Evolutionary conservation across 1,139 yeast species (phyloP).

Genomic region (Yamadazyma friedrichii): DNA sequence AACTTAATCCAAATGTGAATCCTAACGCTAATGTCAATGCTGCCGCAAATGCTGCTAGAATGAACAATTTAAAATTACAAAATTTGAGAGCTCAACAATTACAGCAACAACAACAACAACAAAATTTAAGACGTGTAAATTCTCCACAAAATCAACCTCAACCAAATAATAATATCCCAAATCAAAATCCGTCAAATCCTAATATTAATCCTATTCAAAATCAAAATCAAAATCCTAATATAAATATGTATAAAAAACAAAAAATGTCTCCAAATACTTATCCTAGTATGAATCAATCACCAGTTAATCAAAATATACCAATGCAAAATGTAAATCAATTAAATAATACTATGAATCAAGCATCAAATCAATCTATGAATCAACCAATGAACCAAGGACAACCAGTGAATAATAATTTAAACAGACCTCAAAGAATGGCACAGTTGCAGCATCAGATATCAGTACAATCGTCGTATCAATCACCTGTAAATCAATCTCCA

Average conservation of each 20-base stretch:
- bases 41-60: conserved; percentile 1
- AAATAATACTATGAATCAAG: conserved; percentile 3
- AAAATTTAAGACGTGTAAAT: too few relatives aligned
- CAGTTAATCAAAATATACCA: conserved; percentile 18
- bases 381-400: neutral
- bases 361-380: conserved; percentile 4
- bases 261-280: conserved; percentile 11
- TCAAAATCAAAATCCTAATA: conserved; percentile 9
- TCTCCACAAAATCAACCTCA: conserved; percentile 13
- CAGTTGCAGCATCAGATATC: conserved; percentile 26
- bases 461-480: conserved; percentile 25
- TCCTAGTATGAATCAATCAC: conserved; percentile 17
- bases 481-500: conserved; percentile 20
- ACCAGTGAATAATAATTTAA: too few relatives aligned
- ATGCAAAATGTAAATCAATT: conserved; percentile 3
- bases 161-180: conserved; percentile 14
- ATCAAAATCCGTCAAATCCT: conserved; percentile 12
- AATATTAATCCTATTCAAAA: conserved; percentile 6
- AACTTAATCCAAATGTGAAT: conserved; percentile 3
- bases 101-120: conserved; percentile 20
- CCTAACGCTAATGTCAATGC: conserved; percentile 6
- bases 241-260: conserved; percentile 12
- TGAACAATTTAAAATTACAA: conserved; percentile 11
- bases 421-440: conserved; percentile 14
- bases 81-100: conserved; percentile 18